These are phyloP conservation scores for Lecanicillium sp. DNA, from an alignment of 2,329 filamentous ascomycete species.

Conservation along the genomic window DNA sequence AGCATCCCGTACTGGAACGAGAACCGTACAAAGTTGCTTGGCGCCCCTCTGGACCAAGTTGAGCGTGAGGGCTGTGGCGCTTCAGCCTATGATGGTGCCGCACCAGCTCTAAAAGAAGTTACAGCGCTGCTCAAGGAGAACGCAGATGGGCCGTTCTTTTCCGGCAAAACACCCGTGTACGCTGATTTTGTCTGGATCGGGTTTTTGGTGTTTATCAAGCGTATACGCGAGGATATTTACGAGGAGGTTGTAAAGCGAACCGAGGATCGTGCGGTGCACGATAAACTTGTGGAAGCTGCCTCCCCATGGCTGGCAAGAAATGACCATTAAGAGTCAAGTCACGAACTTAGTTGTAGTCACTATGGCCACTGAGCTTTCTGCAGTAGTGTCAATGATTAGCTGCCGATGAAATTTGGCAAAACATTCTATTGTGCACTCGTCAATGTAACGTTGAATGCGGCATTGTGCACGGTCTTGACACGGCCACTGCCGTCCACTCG, in stretches of 20 bases:
- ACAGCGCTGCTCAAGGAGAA: slow-evolving; percentile 46
- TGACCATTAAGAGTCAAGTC: slow-evolving; percentile 21
- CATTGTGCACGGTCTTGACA: slow-evolving; percentile 6
- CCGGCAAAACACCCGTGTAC: slow-evolving; percentile 47
- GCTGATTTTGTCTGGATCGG: slow-evolving; percentile 51
- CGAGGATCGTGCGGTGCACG: slow-evolving; percentile 30
- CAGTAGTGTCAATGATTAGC: too few relatives aligned
- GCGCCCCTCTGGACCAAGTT: slow-evolving; percentile 45
- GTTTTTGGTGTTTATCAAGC: slow-evolving; percentile 34
- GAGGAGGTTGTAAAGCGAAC: slow-evolving; percentile 26
- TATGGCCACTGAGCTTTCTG: too few relatives aligned
- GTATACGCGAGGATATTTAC: slow-evolving; percentile 25
- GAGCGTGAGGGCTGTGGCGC: slow-evolving; percentile 41
- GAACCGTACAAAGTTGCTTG: slow-evolving; percentile 40
- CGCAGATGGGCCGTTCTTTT: slow-evolving; percentile 50
- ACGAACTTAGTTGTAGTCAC: too few relatives aligned
- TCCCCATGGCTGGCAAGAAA: slow-evolving; percentile 33
- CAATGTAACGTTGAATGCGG: slow-evolving; percentile 6
- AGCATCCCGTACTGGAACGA: slow-evolving; percentile 47
- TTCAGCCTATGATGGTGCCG: slow-evolving; percentile 37
- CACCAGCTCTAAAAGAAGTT: slow-evolving; percentile 24
- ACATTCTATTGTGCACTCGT: neutral
- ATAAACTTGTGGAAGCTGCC: slow-evolving; percentile 29
- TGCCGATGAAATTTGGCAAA: too few relatives aligned
- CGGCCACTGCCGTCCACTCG: neutral